Evolutionary conservation across 2,329 filamentous ascomycete genomes (phyloP), one percentile per base, ranked within the genome.

Genomic region (Grosmannia clavigera): DNA sequence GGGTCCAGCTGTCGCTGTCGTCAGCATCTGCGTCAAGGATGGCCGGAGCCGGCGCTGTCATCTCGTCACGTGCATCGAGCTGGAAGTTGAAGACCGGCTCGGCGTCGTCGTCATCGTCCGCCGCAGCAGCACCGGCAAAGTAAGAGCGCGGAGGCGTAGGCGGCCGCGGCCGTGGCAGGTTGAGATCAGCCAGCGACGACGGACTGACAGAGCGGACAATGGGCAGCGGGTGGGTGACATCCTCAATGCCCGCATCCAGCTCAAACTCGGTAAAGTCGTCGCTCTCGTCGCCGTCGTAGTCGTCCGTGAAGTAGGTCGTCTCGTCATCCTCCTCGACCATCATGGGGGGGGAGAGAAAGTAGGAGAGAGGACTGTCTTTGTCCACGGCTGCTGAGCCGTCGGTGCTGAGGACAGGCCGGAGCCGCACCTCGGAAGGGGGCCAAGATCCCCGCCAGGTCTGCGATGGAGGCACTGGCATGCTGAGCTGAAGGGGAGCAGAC

Each of bases 231-330:
- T 73, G 72, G 61, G 71, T 75, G 59, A 72, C 67, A 64, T 79
- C 75, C 66, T 82, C 79, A 67, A 83, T 83, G 60, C 81, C 82
- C 46, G 81, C 81, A 66, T 83, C 80, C 65, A 81, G 78, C 57
- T 73, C 69, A 63, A 77, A 75, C 64, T 80, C 78, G 70, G 78
- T 72, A 68, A 78, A 74, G 35, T 53, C 48, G 63, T 72, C 72
- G 53, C 73, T 68, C 50, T 74, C 75, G 31, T 74, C 68, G 33
- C 75, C 70, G 29, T 66, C 68, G 22, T 67, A 65, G 9, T 66
- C 70, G 11, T 72, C 71, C 11, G n/a, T 43, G 10, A 50, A 40
- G 70, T 52, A 55, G 29, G 48, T 38, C 35, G 75, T 74, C 29
- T 75, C 68, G 35, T 76, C 70, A 22, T 67, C 68, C n/a, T 68